phyloP scores from a whole-genome alignment of 768 basidiomycete genomes.

The Cubamyces lactineus region DNA sequence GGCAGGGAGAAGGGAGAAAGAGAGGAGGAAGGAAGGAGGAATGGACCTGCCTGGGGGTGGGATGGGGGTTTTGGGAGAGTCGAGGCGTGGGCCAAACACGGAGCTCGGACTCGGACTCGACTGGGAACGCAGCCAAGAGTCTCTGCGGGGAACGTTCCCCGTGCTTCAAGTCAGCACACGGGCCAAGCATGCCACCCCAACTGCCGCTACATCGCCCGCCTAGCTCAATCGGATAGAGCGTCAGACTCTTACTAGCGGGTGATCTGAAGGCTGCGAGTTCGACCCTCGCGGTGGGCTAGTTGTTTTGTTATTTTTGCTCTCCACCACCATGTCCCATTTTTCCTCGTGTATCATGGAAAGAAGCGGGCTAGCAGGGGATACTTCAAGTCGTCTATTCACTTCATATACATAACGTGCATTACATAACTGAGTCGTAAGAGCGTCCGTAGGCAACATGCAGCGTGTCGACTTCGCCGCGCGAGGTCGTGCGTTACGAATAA shows the following conservation, averaged over 20 bases:
- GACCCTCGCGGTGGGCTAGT: constrained; percentile 65
- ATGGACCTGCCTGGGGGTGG: constrained; percentile 9
- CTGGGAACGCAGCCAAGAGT: too few relatives aligned
- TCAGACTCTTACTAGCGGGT: constrained; percentile 54
- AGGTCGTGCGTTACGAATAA: constrained; percentile 17
- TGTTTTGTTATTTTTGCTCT: constrained; percentile 31
- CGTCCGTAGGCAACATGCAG: constrained; percentile 12
- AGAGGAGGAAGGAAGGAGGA: constrained; percentile 12
- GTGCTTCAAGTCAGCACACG: background rate
- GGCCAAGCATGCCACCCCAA: too few relatives aligned
- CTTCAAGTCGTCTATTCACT: constrained; percentile 2
- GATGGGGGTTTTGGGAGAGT: constrained; percentile 11
- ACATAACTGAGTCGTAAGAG: constrained; percentile 16
- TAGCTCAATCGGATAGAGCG: constrained; percentile 71
- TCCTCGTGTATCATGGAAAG: background rate
- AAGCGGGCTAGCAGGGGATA: too few relatives aligned
- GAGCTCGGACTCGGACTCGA: too few relatives aligned
- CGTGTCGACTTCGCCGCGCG: constrained; percentile 1
- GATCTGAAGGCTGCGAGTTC: constrained; percentile 67
- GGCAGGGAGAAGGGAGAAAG: constrained; percentile 17
- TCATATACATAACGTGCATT: constrained; percentile 19
- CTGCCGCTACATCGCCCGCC: constrained; percentile 46
- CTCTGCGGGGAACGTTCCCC: constrained; percentile 17
- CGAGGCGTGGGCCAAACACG: constrained; percentile 13
- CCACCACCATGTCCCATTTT: background rate